phyloP scores from a whole-genome alignment of 371 early-diverging fungal species.

The Mortierella sp. region DNA sequence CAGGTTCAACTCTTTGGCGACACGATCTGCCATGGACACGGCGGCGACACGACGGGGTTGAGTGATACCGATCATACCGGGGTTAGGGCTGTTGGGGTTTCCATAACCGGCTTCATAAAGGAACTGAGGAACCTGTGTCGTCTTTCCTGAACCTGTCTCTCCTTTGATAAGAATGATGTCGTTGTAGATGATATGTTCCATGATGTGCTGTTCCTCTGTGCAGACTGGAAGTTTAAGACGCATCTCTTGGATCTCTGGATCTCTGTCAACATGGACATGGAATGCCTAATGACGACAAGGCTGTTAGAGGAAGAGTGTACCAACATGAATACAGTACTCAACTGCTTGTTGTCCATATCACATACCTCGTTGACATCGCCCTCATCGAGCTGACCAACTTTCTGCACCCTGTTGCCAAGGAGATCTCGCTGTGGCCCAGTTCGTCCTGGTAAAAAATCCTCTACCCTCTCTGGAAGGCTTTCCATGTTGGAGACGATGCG shows the following conservation, averaged over 20 bases:
- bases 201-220: constrained; percentile 96
- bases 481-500: constrained; percentile 49
- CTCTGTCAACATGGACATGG: constrained; percentile 83
- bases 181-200: constrained; percentile 92
- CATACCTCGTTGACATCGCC: constrained; percentile 47
- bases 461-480: constrained; percentile 43
- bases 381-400: constrained; percentile 27
- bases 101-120: constrained; percentile 97
- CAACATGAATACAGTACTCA: too few species aligned
- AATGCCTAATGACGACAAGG: constrained; percentile 60
- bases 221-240: constrained; percentile 88
- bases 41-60: constrained; percentile 99
- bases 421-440: constrained; percentile 46
- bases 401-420: constrained; percentile 39
- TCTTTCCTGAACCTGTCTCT: constrained; percentile 99
- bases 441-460: constrained; percentile 38
- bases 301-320: too few species aligned
- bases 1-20: constrained; percentile 88
- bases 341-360: too few species aligned
- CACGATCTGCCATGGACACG: constrained; percentile 95
- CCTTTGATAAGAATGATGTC: constrained; percentile 94
- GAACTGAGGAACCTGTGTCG: constrained; percentile 99
- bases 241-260: constrained; percentile 77
- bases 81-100: constrained; percentile 80
- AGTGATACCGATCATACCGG: constrained; percentile 96